Evolutionary conservation across 805 yeast species (phyloP), one percentile per base, ranked within the genome.

Genomic region (Wickerhamomyces hampshirensis): DNA sequence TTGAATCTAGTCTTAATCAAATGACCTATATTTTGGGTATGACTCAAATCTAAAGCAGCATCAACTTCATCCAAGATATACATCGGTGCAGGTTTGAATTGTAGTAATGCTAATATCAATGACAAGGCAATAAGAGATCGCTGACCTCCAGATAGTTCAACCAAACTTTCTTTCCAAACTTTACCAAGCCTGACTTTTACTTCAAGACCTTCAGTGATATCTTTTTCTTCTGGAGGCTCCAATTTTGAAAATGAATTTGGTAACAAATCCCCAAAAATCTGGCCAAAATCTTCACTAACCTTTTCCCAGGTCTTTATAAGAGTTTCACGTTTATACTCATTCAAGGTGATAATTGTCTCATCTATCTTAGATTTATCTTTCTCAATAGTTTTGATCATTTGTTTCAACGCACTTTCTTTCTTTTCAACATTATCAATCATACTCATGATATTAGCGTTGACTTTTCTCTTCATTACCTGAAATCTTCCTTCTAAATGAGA

Each of bases 21-120:
- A 54, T 87, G 96, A 4, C 99, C 99, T 53, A 93, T 93, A 53
- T 93, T 93, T 59, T 93, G 98, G 1, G 99, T 93, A 57, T 93
- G 99, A 40, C 94, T 85, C 46, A 91, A 72, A 68, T 93, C 99
- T 46, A 93, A 71, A 1, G 99, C 99, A 1, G 99, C 98, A 65
- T 93, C 98, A 26, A 93, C 97, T 63, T 93, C 98, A 62, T 93
- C 98, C 39, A 93, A 66, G 48, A 93, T 91, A 55, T 93, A 93
- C 95, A 93, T 85, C 6, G 98, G 98, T 2, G 99, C 98, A 5
- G 99, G 99, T 58, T 88, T 86, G 68, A 84, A 91, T 59, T 88
- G 95, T 33, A 93, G 66, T 42, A 93, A 68, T 0, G 98, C 96
- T 77, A 91, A 73, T 49, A 93, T 93, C 49, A 91, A 68, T 4